Evolutionary conservation across 1,139 yeast genomes (phyloP), one percentile per base, ranked within the genome.

Genomic region (Pneumocystis wakefieldiae): DNA sequence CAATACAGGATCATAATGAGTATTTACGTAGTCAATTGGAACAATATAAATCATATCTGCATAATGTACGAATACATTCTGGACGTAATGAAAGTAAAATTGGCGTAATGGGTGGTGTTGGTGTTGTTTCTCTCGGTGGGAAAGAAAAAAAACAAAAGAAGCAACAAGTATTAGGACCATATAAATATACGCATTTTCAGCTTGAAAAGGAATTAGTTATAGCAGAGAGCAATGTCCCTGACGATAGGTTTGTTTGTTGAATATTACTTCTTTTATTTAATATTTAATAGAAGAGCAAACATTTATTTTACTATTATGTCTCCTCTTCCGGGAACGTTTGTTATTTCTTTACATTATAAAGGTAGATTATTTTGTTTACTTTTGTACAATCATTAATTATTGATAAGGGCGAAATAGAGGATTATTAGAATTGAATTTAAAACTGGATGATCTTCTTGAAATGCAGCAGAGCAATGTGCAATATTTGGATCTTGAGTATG

Each of bases 1-100:
- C 73, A 48, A 74, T 75, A 53, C 65, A 71, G 12, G 77, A 75
- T 61, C 78, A 75, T 64, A 75, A 75, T 60, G 76, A 73, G 59
- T 75, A 75, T 64, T 70, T 75, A 39, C 66, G 70, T 37, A 68
- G 73, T 2, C 78, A 75, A 66, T 67, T 75, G 36, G 76, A 74
- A 53, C 74, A 77, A 1, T 75, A 74, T 66, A 67, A 73, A 41
- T 74, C 76, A 8, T 75, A 75, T 64, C 66, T 75, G 62, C 66
- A 70, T 61, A 75, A 75, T 62, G 77, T 75, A 36, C 70, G 77
- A n/a, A 69, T 69, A 65, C 76, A 74, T 58, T 72, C 76, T 0
- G 75, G 74, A 70, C 24, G 69, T 69, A 14, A 71, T 66, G 28
- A 71, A 68, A 38, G 67, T 65, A 58, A 59, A 14, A 63, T 61